phyloP scores from a whole-genome alignment of 1,139 yeast species.

The Nakaseomyces kungkrabaensis region DNA sequence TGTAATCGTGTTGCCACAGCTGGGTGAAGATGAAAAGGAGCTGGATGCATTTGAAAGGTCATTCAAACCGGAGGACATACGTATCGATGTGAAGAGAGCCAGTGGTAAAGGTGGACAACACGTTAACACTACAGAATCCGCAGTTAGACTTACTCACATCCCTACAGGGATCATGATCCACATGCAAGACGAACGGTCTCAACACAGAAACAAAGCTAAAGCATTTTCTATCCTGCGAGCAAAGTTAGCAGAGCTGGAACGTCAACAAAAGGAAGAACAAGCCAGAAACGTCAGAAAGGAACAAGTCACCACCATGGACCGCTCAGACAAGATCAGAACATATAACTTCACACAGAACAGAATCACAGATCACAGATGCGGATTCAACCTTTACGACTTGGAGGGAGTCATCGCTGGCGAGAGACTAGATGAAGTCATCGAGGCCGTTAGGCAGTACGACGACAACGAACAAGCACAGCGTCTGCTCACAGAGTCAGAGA shows the following conservation, averaged over 20 bases:
- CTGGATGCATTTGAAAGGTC: conserved; percentile 58
- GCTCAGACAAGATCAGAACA: conserved; percentile 89
- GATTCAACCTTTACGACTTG: conserved; percentile 67
- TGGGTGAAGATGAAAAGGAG: conserved; percentile 43
- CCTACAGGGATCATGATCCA: conserved; percentile 85
- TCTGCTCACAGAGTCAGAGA: neutral
- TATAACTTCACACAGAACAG: conserved; percentile 89
- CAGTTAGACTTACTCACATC: conserved; percentile 82
- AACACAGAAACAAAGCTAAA: conserved; percentile 90
- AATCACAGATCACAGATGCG: conserved; percentile 89
- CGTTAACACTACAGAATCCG: conserved; percentile 95
- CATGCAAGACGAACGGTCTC: conserved; percentile 94
- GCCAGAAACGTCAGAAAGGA: conserved; percentile 64
- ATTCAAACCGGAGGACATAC: conserved; percentile 78
- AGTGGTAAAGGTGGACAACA: conserved; percentile 99
- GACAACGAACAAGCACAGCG: conserved; percentile 37
- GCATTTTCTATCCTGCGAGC: conserved; percentile 79
- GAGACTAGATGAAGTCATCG: conserved; percentile 53
- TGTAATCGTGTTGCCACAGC: conserved; percentile 83
- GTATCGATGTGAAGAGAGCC: conserved; percentile 92
- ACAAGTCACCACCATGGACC: conserved; percentile 80
- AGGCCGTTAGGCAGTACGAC: conserved; percentile 41
- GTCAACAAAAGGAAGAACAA: conserved; percentile 50
- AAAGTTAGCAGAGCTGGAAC: conserved; percentile 71
- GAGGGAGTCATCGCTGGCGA: conserved; percentile 70